Percentiles rank a stretch among this genome's conserved stretches.
Evolutionary conservation across 2,329 filamentous ascomycete genomes (phyloP).

Genomic region (Alternaria conjuncta): DNA sequence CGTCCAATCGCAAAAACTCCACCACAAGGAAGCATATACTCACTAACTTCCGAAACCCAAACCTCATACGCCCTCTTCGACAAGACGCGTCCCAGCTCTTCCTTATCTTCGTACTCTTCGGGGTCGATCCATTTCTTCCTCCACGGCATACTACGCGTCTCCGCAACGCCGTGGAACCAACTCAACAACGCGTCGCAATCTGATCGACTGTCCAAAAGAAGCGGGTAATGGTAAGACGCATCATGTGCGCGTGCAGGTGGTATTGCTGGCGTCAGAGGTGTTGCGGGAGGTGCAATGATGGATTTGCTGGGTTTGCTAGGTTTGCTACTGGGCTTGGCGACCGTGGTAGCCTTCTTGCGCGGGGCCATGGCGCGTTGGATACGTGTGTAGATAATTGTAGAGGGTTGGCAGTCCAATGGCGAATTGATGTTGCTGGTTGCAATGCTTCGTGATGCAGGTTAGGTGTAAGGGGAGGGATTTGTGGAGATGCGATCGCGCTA

Average conservation of each 20-base stretch:
- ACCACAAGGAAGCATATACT: slow-evolving; percentile 17
- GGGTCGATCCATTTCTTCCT: slow-evolving; percentile 65
- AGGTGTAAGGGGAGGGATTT: background rate
- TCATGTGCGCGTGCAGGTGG: slow-evolving; percentile 38
- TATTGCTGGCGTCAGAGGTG: slow-evolving; percentile 17
- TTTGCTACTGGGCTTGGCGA: slow-evolving; percentile 10
- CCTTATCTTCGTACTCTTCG: slow-evolving; percentile 23
- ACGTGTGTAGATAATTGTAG: background rate
- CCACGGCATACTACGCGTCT: slow-evolving; percentile 47
- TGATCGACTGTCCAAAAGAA: slow-evolving; percentile 26
- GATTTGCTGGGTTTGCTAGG: slow-evolving; percentile 1
- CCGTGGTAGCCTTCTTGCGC: slow-evolving; percentile 12
- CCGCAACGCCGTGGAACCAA: slow-evolving; percentile 43
- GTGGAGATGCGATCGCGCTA: slow-evolving; percentile 11
- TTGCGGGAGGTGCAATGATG: slow-evolving; percentile 19
- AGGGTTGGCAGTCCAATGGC: background rate
- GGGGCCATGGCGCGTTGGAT: slow-evolving; percentile 18
- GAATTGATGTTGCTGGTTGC: background rate
- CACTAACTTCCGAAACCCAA: slow-evolving; percentile 69
- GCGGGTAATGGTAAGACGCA: slow-evolving; percentile 39
- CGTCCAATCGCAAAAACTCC: background rate
- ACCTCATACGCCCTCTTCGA: slow-evolving; percentile 68
- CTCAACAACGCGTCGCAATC: slow-evolving; percentile 28
- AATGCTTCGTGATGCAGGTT: background rate
- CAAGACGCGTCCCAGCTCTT: slow-evolving; percentile 50